Evolutionary conservation across 1,284 basidiomycete genomes (phyloP).

Genomic region (Inonotus obliquus): DNA sequence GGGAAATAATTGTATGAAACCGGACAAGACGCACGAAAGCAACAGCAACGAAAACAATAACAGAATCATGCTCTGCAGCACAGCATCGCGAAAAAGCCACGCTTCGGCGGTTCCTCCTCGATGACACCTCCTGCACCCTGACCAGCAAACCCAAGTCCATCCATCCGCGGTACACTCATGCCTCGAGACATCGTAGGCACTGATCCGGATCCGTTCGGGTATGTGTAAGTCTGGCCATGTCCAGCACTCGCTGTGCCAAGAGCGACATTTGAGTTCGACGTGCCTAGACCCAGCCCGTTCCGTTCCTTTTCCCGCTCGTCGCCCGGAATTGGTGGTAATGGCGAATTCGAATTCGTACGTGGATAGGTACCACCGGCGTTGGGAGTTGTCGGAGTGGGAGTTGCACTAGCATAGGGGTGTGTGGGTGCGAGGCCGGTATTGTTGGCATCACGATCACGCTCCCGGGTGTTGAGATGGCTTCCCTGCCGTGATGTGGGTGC

Average conservation of each 20-base stretch:
- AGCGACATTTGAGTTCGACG: conserved; percentile 14
- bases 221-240: conserved; percentile 5
- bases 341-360: conserved; percentile 16
- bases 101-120: conserved; percentile 9
- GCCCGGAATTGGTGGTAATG: conserved; percentile 16
- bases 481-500: conserved; percentile 56
- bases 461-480: conserved; percentile 39
- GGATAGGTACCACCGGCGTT: conserved; percentile 3
- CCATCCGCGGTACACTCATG: conserved; percentile 14
- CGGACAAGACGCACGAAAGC: background rate
- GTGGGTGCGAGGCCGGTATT: background rate
- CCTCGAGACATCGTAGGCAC: conserved; percentile 15
- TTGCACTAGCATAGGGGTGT: conserved; percentile 20
- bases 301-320: conserved; percentile 7
- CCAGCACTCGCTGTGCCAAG: conserved; percentile 5
- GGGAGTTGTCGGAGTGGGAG: conserved; percentile 10
- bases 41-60: background rate
- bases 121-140: conserved; percentile 2
- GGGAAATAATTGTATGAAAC: background rate
- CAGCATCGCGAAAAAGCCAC: conserved; percentile 11
- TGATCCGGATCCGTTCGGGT: conserved; percentile 4
- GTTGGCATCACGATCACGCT: background rate
- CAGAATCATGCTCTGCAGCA: conserved; percentile 12
- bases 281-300: conserved; percentile 6
- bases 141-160: conserved; percentile 13